Evolutionary conservation across 1,284 basidiomycete genomes (phyloP).

Genomic region (Schizopora paradoxa): DNA sequence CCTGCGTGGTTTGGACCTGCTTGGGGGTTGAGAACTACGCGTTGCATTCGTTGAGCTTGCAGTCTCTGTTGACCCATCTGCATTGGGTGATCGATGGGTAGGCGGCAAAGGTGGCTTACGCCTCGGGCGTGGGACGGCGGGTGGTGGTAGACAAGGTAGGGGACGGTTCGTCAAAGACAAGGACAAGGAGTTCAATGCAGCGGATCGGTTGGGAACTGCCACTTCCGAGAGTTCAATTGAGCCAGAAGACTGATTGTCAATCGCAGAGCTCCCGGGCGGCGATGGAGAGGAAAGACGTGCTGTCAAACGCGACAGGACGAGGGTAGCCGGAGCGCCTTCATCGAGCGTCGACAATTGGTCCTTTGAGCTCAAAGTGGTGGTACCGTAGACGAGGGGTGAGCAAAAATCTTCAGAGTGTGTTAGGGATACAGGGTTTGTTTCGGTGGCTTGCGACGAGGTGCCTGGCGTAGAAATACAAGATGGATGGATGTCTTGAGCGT

Average conservation of each 20-base stretch:
- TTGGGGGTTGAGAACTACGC: background rate
- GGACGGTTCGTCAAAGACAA: constrained; percentile 7
- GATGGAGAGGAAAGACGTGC: background rate
- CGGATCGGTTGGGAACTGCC: background rate
- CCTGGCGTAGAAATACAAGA: no score
- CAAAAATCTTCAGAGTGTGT: no score
- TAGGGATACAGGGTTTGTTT: no score
- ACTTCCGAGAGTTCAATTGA: background rate
- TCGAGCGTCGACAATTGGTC: background rate
- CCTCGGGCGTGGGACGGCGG: background rate
- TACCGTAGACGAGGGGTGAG: no score
- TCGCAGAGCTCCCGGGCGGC: background rate
- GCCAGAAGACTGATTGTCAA: background rate
- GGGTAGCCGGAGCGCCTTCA: constrained; percentile 1
- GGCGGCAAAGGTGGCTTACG: constrained; percentile 8
- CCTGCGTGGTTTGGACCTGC: background rate
- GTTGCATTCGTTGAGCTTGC: background rate
- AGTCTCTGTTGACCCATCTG: no score
- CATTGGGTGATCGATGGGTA: no score
- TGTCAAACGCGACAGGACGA: background rate
- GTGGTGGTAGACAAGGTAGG: constrained; percentile 10
- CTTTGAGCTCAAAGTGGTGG: no score
- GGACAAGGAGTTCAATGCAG: constrained; percentile 5
- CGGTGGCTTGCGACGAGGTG: no score
- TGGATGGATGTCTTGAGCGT: no score